phyloP scores from a whole-genome alignment of 164 flowering plant species.

The Kingdonia uniflora region DNA sequence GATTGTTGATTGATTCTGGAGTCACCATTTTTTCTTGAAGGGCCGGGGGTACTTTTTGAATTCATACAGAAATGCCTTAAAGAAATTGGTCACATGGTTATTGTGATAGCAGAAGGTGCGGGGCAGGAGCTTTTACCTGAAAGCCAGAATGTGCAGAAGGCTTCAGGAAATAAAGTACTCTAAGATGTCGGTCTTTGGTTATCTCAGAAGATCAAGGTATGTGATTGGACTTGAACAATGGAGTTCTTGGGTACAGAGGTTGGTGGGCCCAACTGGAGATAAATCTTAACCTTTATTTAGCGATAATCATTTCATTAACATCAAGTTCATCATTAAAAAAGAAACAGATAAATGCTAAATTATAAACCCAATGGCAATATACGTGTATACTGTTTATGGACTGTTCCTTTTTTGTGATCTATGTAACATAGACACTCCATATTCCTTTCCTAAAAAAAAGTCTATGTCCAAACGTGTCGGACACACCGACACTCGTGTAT shows the following conservation, averaged over 20 bases:
- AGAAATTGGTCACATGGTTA: constrained; percentile 71
- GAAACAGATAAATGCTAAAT: too few relatives aligned
- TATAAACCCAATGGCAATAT: too few relatives aligned
- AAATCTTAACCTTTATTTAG: not conserved
- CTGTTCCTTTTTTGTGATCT: too few relatives aligned
- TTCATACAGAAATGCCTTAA: constrained; percentile 48
- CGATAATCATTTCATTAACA: not conserved
- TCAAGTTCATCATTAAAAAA: not conserved
- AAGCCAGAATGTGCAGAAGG: constrained; percentile 37
- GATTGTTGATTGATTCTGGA: constrained; percentile 80
- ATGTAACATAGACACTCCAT: too few relatives aligned
- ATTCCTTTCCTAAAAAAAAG: too few relatives aligned
- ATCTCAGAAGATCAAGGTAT: constrained; percentile 62
- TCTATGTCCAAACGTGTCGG: too few relatives aligned
- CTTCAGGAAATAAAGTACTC: constrained; percentile 73
- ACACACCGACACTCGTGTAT: too few relatives aligned
- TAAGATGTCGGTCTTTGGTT: constrained; percentile 77
- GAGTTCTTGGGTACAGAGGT: too few relatives aligned
- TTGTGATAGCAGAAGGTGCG: constrained; percentile 73
- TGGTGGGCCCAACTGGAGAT: too few relatives aligned
- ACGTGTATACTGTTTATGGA: too few relatives aligned
- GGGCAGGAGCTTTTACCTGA: constrained; percentile 58
- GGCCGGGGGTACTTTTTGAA: constrained; percentile 58
- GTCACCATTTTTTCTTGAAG: constrained; percentile 64
- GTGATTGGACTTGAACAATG: not conserved